phyloP scores from a whole-genome alignment of 352 stramenopile species.

The Phytopythium chamaehyphon region DNA sequence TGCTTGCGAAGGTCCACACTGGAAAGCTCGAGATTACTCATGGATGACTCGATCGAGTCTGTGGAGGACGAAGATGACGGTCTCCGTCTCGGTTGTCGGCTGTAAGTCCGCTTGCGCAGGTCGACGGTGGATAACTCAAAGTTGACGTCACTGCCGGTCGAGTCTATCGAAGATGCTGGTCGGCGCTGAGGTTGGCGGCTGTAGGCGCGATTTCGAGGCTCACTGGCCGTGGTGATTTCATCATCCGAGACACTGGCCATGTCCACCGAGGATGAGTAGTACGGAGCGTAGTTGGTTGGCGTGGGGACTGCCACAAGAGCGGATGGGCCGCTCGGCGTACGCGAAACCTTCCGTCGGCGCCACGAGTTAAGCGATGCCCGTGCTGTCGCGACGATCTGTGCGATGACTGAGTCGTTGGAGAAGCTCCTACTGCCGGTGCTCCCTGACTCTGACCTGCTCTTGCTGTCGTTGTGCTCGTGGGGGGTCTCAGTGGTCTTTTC shows the following conservation, averaged over 20 bases:
- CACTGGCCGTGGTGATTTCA: too few relatives aligned
- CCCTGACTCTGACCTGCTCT: background rate
- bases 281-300: background rate
- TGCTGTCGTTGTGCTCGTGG: too few relatives aligned
- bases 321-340: too few relatives aligned
- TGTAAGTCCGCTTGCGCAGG: background rate
- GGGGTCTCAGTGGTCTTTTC: too few relatives aligned
- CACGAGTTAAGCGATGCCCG: background rate
- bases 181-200: too few relatives aligned
- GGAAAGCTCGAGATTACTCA: conserved; percentile 1
- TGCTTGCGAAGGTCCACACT: background rate
- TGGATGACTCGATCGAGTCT: too few relatives aligned
- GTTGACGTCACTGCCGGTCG: background rate
- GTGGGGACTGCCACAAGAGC: too few relatives aligned
- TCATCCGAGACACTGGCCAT: background rate
- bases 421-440: background rate
- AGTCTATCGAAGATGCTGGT: too few relatives aligned
- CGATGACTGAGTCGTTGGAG: background rate
- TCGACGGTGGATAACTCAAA: conserved; percentile 5
- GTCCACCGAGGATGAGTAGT: background rate
- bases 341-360: background rate
- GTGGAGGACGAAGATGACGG: too few relatives aligned
- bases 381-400: background rate
- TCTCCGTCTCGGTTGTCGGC: too few relatives aligned
- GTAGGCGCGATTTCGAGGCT: too few relatives aligned